phyloP scores from a whole-genome alignment of 352 stramenopile species.

The Pythium monospermum region DNA sequence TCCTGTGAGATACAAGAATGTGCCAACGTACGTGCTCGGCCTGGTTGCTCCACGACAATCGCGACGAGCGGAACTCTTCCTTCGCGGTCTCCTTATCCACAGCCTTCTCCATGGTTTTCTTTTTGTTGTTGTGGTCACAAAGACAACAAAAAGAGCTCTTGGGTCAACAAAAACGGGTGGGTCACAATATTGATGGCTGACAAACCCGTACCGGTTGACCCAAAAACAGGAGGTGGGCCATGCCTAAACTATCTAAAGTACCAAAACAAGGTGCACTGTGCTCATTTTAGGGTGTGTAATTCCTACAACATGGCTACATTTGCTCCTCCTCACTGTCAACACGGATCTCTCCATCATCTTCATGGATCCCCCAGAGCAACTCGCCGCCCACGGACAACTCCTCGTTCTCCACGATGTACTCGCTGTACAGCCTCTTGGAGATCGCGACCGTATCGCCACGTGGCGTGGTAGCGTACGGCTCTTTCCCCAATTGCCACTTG shows the following conservation, averaged over 20 bases:
- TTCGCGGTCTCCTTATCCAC: conserved; percentile 74
- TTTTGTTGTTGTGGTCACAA: conserved; percentile 10
- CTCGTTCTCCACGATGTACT: conserved; percentile 26
- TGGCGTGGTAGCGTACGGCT: conserved; percentile 40
- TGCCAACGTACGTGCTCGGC: conserved; percentile 56
- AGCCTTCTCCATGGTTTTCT: conserved; percentile 29
- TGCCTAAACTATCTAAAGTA: background rate
- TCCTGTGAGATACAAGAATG: background rate
- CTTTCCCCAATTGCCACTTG: conserved; percentile 63
- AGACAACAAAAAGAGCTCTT: background rate
- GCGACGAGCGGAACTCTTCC: conserved; percentile 64
- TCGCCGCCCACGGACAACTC: conserved; percentile 1
- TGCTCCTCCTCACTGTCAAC: background rate
- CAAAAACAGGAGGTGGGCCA: too few species aligned
- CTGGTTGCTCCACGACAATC: conserved; percentile 81
- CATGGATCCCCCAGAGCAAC: conserved; percentile 6
- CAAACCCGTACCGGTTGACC: too few species aligned
- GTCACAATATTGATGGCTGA: background rate
- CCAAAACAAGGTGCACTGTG: conserved; percentile 10
- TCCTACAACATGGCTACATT: conserved; percentile 9
- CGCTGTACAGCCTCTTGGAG: conserved; percentile 47
- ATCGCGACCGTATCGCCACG: conserved; percentile 43
- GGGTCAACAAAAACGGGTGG: conserved; percentile 8
- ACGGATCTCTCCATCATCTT: background rate
- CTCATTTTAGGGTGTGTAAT: conserved; percentile 5